A percentile compares a stretch with the other conserved stretches of the same genome.
These are phyloP conservation scores for Cryptococcus sp. DNA, from an alignment of 1,284 basidiomycete genomes.

Conservation along the genomic window DNA sequence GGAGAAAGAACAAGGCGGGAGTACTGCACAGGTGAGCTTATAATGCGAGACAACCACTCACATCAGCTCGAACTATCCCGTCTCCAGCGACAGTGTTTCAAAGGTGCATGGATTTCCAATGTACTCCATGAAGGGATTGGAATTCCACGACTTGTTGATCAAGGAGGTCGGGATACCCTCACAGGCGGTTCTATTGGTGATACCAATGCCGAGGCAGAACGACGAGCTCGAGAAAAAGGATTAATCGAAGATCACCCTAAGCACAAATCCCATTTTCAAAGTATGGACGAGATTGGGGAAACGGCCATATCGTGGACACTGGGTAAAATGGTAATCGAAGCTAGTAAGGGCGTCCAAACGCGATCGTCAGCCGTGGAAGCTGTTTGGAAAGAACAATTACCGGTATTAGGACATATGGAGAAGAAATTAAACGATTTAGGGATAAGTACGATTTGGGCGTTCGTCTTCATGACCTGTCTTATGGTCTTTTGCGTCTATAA, in stretches of 20 bases:
- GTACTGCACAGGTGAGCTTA: conserved; percentile 54
- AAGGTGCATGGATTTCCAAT: conserved; percentile 96
- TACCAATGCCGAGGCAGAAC: conserved; percentile 59
- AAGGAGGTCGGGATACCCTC: conserved; percentile 58
- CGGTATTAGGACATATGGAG: conserved; percentile 14
- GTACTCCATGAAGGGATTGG: conserved; percentile 95
- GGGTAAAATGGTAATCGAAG: conserved; percentile 97
- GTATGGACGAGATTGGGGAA: conserved; percentile 81
- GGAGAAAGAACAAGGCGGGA: conserved; percentile 60
- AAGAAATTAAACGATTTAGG: conserved; percentile 23
- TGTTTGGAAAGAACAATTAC: conserved; percentile 13
- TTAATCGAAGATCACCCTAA: conserved; percentile 46
- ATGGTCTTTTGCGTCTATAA: conserved; percentile 22
- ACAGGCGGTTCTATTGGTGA: conserved; percentile 53
- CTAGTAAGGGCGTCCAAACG: conserved; percentile 61
- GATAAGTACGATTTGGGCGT: conserved; percentile 35
- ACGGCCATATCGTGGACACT: conserved; percentile 97
- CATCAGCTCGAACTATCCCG: conserved; percentile 67
- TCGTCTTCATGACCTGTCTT: conserved; percentile 23
- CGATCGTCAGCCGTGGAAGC: conserved; percentile 17
- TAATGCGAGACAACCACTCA: background rate
- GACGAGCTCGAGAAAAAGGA: conserved; percentile 73
- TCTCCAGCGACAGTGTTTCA: conserved; percentile 97
- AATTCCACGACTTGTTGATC: conserved; percentile 84
- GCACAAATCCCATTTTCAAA: conserved; percentile 67